phyloP scores from a whole-genome alignment of 306 rosid genomes.

The Lablab purpureus region DNA sequence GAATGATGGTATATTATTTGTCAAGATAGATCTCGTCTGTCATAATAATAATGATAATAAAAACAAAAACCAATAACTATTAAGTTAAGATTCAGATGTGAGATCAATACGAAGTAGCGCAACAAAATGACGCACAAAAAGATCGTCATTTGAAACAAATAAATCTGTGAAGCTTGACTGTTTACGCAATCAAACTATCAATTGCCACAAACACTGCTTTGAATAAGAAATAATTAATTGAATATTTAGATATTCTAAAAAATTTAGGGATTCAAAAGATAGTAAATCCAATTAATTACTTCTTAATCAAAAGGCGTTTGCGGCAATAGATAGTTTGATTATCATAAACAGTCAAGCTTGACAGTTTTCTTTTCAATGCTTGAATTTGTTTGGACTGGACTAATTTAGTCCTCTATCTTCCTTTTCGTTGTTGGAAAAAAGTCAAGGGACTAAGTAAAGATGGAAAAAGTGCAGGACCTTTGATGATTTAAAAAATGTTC shows the following conservation, averaged over 20 bases:
- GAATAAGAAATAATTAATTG: not conserved
- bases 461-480: no score
- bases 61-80: not conserved
- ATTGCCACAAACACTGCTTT: not conserved
- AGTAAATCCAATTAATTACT: no score
- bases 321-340: no score
- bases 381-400: no score
- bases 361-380: no score
- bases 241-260: not conserved
- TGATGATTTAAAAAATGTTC: no score
- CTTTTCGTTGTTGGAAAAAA: no score
- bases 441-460: no score
- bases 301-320: no score
- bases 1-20: not conserved
- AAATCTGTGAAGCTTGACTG: not conserved
- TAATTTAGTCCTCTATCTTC: no score
- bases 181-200: not conserved
- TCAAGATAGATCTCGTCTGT: constrained; percentile 12
- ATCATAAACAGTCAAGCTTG: no score
- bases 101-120: no score
- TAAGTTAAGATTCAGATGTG: constrained; percentile 23
- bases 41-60: not conserved
- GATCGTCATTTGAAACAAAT: not conserved
- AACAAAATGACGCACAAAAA: constrained; percentile 6
- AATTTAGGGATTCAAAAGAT: not conserved